Base-by-base conservation (phyloP, 768 basidiomycete genomes). In the Daedaleopsis nitida region DNA sequence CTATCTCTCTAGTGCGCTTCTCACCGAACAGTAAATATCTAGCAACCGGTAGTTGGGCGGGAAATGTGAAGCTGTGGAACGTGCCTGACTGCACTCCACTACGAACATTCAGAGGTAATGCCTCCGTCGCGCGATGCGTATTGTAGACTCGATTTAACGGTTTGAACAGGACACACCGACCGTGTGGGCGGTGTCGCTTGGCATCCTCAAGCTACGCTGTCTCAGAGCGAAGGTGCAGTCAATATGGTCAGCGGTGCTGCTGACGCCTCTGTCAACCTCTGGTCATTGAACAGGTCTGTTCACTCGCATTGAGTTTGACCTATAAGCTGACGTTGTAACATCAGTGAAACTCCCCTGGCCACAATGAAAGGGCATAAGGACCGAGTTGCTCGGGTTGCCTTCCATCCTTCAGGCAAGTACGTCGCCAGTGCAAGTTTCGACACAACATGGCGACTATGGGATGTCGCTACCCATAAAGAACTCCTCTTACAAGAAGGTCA, bases 371-470 rank as follows among this genome's bases (percentile, higher is more conserved):
- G 97, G 1, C 97, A 98, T 72, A 83, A 88, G 70, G 89, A 88
- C 60, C 89, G 97, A 21, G 88, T 99, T 2, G 96, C 94, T 72
- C 86, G 97, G 16, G 90, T 98, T 21, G 93, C 91, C 0, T 99
- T 98, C 75, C 97, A 99, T 74, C 96, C 97, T 1, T 96, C 94
- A 0, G 97, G 97, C 1, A 78, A 89, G 48, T 98, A 96, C 72
- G 84, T 97, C 32, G 96, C 91, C 1, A 96, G 94, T 62, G 96
- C 97, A 1, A 94, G 92, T 64, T 98, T 96, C 68, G 97, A 99
- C 74, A 96, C 93, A 16, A 92, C 96, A 27, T 99, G 97, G 97
- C 80, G 97, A 47, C 74, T 98, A 55, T 99, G 97, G 97, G 96
- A 99, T 74, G 89, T 94, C 14, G 81, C 82, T 54, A 91, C 87